Evolutionary conservation across 2,329 filamentous ascomycete species (phyloP), one percentile per base, ranked within the genome.

Genomic region (Lachnellula cervina): DNA sequence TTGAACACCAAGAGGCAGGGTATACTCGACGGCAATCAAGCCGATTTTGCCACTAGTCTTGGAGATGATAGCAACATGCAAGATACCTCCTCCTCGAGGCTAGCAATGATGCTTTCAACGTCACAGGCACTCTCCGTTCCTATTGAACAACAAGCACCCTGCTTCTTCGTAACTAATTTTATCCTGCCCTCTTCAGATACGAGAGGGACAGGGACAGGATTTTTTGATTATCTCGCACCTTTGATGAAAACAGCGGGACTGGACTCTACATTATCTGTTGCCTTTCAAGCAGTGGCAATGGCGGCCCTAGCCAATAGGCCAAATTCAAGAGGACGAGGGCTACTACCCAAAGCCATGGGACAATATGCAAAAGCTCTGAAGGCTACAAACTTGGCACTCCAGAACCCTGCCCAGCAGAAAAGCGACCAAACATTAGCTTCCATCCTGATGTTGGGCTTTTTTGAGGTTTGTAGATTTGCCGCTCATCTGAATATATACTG

Each of bases 151-250:
- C 76, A 80, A 59, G 82, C 82, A 1, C 73, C 76, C 9, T 83
- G 80, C 61, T 80, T 82, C 64, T 86, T 86, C 63, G 69, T 84
- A 14, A 74, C 81, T 53, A 84, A 86, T 66, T 86, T 80, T 64
- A 76, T 86, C 50, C 71, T 84, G 13, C 62, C 81, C 9, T 80
- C 82, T 19, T 70, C 71, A 14, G 73, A 77, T 21, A 77, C 48
- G 21, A 23, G 21, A 2, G 69, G 79, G 8, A 11, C 28, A 32
- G 28, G 28, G 28, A 9, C 28, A 19, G 83, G 82, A 0, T 83
- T 80, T 63, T 74, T 84, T 69, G 81, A 85, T 59, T 85, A 80
- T 52, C 69, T 86, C 1, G 64, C 83, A 5, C 82, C 82, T 7
- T 70, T 86, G 43, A 70, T 84, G 56, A 77, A 77, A 57, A 62